A percentile compares a stretch with the other conserved stretches of the same genome.
phyloP scores from a whole-genome alignment of 1,284 basidiomycete species.

The Trichosporon ovoides region DNA sequence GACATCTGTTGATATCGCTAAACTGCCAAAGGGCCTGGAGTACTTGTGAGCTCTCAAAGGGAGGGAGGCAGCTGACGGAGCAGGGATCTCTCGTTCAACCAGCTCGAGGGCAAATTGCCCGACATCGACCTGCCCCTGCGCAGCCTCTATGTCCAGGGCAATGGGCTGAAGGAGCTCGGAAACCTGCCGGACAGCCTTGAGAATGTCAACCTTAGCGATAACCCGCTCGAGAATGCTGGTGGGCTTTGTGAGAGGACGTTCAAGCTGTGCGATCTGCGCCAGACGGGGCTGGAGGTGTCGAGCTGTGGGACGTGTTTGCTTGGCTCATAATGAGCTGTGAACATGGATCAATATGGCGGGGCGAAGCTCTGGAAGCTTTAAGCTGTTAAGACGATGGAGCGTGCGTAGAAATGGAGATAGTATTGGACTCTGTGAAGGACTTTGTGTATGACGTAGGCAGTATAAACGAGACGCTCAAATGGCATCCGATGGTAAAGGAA shows the following conservation, averaged over 20 bases:
- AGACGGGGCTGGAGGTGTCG: neutral
- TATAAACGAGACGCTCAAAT: too few species aligned
- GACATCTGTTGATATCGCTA: constrained; percentile 16
- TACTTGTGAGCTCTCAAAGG: constrained; percentile 2
- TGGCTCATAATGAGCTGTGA: too few species aligned
- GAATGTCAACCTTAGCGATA: neutral
- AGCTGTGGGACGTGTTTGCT: neutral
- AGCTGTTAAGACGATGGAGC: too few species aligned
- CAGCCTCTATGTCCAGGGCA: constrained; percentile 26
- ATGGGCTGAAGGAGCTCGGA: neutral
- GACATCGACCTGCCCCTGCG: constrained; percentile 26
- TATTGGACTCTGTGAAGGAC: too few species aligned
- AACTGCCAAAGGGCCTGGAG: neutral
- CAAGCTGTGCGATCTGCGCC: neutral
- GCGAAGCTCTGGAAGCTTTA: too few species aligned
- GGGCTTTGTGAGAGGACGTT: neutral
- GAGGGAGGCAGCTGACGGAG: neutral
- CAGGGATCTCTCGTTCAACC: constrained; percentile 45
- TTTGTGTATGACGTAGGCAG: too few species aligned
- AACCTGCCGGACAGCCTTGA: neutral
- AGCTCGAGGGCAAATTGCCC: constrained; percentile 32
- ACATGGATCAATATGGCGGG: too few species aligned
- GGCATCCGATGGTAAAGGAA: too few species aligned
- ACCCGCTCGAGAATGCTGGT: neutral
- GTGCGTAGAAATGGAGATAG: too few species aligned